phyloP scores from a whole-genome alignment of 345 rosid genomes.

The Ceriops zippeliana region DNA sequence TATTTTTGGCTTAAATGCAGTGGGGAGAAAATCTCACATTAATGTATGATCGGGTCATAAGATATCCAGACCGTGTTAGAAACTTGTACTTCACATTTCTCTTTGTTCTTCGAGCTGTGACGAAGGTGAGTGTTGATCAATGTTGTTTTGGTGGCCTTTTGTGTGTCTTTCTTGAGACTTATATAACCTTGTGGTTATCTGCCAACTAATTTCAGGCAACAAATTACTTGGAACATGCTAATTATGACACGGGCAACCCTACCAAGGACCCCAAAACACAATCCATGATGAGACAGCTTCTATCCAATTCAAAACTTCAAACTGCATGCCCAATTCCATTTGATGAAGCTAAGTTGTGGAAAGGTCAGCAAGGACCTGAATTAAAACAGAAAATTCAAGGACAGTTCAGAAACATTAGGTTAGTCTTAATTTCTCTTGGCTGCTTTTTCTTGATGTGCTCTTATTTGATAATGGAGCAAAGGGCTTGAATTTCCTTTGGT shows the following conservation, averaged over 20 bases:
- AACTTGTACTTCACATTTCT: constrained; percentile 88
- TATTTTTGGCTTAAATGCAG: constrained; percentile 45
- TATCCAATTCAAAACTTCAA: constrained; percentile 63
- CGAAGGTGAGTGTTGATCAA: constrained; percentile 48
- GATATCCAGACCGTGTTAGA: constrained; percentile 79
- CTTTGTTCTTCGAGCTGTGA: constrained; percentile 88
- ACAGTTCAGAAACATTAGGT: constrained; percentile 96
- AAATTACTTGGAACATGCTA: constrained; percentile 80
- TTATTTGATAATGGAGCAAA: neutral
- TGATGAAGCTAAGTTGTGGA: constrained; percentile 97
- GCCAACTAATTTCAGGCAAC: constrained; percentile 52
- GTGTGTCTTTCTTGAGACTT: neutral
- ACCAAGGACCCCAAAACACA: constrained; percentile 78
- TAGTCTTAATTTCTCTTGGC: constrained; percentile 1
- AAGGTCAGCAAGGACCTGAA: constrained; percentile 93
- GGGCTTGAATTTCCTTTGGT: no score
- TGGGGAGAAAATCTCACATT: constrained; percentile 88
- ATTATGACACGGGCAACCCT: constrained; percentile 75
- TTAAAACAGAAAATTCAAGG: constrained; percentile 73
- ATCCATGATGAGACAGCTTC: constrained; percentile 71
- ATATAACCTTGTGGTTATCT: constrained; percentile 2
- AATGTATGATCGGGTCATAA: constrained; percentile 79
- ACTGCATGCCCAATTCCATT: constrained; percentile 94
- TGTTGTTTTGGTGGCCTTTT: neutral
- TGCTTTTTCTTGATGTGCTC: neutral